Conservation (phyloP, 2,329 filamentous ascomycete genomes). For the Pseudogymnoascus sp. region DNA sequence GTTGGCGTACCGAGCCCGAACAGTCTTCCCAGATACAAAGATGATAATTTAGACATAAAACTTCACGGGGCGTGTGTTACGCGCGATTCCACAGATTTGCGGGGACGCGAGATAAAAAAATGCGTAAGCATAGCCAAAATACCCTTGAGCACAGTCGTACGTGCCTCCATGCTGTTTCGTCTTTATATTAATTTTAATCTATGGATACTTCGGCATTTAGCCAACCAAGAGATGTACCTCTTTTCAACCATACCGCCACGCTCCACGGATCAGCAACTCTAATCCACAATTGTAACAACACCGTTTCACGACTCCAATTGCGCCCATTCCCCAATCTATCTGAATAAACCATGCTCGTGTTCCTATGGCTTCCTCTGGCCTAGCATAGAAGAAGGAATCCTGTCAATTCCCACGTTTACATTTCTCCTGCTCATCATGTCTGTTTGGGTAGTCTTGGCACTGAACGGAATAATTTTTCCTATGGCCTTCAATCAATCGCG, state of each 20-base stretch:
- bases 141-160: background rate
- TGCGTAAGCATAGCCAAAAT: background rate
- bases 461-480: background rate
- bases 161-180: background rate
- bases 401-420: background rate
- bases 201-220: background rate
- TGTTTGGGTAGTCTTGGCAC: background rate
- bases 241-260: background rate
- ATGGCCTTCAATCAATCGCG: background rate
- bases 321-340: background rate
- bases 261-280: background rate
- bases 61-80: background rate
- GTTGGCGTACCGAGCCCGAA: background rate
- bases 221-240: background rate
- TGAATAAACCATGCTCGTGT: background rate
- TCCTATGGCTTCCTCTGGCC: background rate
- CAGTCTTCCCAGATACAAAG: background rate
- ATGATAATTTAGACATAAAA: background rate
- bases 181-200: conserved; percentile 3
- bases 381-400: background rate
- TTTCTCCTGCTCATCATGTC: conserved; percentile 1
- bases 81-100: background rate
- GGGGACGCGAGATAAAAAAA: background rate
- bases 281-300: conserved; percentile 6
- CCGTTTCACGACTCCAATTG: background rate